Conservation (phyloP, 2,329 filamentous ascomycete species). For the Blumeria graminis region DNA sequence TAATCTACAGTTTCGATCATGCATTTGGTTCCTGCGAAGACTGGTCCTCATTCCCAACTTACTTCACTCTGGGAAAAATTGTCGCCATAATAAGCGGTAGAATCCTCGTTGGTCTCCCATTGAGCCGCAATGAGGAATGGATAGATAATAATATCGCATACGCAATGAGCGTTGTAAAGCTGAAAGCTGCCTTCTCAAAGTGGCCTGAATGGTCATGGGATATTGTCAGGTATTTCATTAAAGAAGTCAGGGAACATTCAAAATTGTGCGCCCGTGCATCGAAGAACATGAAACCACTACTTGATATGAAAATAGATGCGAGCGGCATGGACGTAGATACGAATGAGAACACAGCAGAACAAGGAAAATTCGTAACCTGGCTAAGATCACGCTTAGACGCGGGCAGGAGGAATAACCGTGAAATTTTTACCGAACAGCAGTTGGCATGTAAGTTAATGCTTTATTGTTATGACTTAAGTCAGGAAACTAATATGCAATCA, state of each 20-base stretch:
- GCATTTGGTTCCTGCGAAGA: not conserved
- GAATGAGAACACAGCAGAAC: not conserved
- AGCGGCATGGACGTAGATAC: not conserved
- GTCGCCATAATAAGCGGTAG: slow-evolving; percentile 1
- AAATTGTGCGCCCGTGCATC: not conserved
- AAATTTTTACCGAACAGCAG: not conserved
- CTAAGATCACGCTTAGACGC: not conserved
- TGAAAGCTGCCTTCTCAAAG: not conserved
- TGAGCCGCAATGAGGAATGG: slow-evolving; percentile 2
- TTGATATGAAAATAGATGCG: not conserved
- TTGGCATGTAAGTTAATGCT: not conserved
- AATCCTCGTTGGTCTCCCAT: slow-evolving; percentile 1
- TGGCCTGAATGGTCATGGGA: not conserved
- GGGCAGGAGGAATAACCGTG: not conserved
- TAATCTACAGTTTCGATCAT: not conserved
- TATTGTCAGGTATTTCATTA: not conserved
- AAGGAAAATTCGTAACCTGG: not conserved
- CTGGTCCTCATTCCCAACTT: not conserved
- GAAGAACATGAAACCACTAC: not conserved
- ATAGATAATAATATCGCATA: not conserved
- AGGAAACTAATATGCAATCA: not conserved
- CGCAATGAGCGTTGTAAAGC: not conserved
- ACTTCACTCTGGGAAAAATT: not conserved
- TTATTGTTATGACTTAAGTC: not conserved
- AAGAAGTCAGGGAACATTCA: not conserved